Evolutionary conservation across 805 yeast genomes (phyloP), one percentile per base, ranked within the genome.

Genomic region (Wickerhamomyces alni): DNA sequence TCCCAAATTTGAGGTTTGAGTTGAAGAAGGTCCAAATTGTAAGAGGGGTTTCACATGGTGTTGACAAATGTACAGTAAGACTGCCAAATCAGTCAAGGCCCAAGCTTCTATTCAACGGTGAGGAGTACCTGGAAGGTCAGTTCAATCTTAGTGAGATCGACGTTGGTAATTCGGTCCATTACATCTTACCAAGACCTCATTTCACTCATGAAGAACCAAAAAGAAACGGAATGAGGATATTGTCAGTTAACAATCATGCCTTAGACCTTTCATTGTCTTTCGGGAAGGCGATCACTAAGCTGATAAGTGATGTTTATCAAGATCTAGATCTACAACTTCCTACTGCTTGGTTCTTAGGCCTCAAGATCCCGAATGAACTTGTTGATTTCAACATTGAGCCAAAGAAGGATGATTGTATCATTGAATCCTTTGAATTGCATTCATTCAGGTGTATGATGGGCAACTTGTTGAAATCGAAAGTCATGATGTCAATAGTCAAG

Each of bases 331-430:
- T 63, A 3, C 30, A 59, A 5, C 40, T 46, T 1, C 26, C 34
- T 12, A 5, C 8, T 12, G 4, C 26, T 7, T 70, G 74, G 74
- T 55, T 41, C 37, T n/a, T 67, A 1, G 42, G 54, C 17, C n/a
- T 69, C 1, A 22, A n/a, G 2, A 40, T 59, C 21, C 40, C 40
- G 17, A 25, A 35, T 6, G n/a, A 55, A 47, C 19, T 45, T 3
- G 22, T 54, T 3, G 75, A 70, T 55, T 48, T 68, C 1, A 70
- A 69, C 42, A 59, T 70, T 21, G 75, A 70, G 41, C 74, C 75
- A 3, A 65, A 59, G 37, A 70, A 70, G 40, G 61, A 63, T 27
- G 72, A 69, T 48, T 52, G 68, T 4, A 27, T 70, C 40, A 38
- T 70, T 0, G 43, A 41, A 12, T 46, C 53, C 17, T 48, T 54